Conservation (phyloP, 2,329 filamentous ascomycete species). For the Arthroderma sp. region DNA sequence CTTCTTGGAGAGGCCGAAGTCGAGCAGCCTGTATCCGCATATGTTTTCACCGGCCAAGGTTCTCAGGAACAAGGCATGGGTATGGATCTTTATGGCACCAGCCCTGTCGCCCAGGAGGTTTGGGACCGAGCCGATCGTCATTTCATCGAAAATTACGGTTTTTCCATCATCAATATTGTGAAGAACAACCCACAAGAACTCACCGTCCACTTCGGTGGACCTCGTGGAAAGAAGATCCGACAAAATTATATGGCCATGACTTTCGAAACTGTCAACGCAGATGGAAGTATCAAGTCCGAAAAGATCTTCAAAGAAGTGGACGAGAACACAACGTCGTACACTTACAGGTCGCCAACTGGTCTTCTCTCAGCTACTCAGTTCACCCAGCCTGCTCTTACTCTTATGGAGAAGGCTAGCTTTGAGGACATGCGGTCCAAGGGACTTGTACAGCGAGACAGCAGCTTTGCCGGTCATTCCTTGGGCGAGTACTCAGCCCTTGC, state of each 20-base stretch:
- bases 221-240: constrained; percentile 90
- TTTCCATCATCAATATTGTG: constrained; percentile 96
- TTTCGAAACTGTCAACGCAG: constrained; percentile 89
- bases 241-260: constrained; percentile 99
- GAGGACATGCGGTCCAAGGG: constrained; percentile 98
- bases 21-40: constrained; percentile 90
- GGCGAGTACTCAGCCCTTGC: constrained; percentile 97
- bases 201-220: constrained; percentile 94
- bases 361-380: constrained; percentile 95
- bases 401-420: constrained; percentile 99
- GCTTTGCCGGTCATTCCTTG: constrained; percentile 92
- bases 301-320: constrained; percentile 98
- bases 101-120: constrained; percentile 85
- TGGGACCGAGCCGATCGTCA: constrained; percentile 98
- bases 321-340: constrained; percentile 88
- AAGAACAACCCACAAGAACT: constrained; percentile 99
- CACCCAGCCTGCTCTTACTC: constrained; percentile 88
- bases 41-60: constrained; percentile 96
- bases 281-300: constrained; percentile 92
- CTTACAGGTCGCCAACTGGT: constrained; percentile 87
- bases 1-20: constrained; percentile 91
- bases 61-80: constrained; percentile 99
- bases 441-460: constrained; percentile 88
- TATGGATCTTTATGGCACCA: constrained; percentile 95
- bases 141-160: constrained; percentile 96